Evolutionary conservation across 345 rosid species (phyloP).

Genomic region (Eucalyptus sp.): DNA sequence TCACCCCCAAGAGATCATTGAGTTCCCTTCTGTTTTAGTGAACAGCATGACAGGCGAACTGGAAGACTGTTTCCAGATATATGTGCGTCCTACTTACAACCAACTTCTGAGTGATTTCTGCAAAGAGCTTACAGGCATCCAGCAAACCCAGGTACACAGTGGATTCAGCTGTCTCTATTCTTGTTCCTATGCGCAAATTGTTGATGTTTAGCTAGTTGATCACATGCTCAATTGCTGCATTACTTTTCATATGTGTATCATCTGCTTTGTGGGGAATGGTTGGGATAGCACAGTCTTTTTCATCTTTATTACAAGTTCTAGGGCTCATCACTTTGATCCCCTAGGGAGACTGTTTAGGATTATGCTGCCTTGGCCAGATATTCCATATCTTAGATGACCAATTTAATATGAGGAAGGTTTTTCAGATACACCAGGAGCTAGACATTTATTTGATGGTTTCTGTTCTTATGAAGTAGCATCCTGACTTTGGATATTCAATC

Average conservation of each 20-base stretch:
- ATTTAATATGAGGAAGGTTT: background rate
- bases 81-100: conserved; percentile 39
- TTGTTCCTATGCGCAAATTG: background rate
- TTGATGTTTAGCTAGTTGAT: background rate
- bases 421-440: background rate
- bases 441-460: background rate
- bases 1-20: conserved; percentile 46
- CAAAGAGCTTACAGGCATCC: conserved; percentile 44
- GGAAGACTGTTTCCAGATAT: conserved; percentile 36
- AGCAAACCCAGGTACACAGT: conserved; percentile 29
- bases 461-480: background rate
- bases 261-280: background rate
- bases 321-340: background rate
- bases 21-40: conserved; percentile 42
- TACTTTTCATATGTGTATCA: background rate
- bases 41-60: conserved; percentile 29
- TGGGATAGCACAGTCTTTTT: background rate
- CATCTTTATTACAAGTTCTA: background rate
- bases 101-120: conserved; percentile 34
- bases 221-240: background rate
- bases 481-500: background rate
- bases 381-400: background rate
- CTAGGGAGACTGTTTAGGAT: background rate
- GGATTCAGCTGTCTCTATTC: background rate
- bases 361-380: background rate